Conservation (phyloP, 441 rosid genomes). For the Erodium moschatum region DNA sequence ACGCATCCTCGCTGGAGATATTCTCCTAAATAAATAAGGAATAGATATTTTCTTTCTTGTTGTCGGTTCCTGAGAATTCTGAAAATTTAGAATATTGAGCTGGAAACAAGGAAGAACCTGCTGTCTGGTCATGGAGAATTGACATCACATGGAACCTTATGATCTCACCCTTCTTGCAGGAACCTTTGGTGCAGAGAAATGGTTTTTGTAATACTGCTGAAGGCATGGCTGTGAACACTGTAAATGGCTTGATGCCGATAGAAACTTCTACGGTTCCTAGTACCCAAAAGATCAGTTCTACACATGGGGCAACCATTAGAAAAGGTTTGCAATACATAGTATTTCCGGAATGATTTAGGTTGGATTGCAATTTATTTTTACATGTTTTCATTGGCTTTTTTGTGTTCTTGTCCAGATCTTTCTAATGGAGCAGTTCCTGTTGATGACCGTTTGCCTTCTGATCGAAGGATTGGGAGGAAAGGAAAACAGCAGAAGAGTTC, state of each 20-base stretch:
- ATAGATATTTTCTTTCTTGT: background rate
- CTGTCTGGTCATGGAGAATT: background rate
- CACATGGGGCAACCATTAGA: constrained; percentile 22
- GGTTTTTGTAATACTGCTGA: constrained; percentile 27
- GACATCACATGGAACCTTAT: constrained; percentile 11
- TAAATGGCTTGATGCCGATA: constrained; percentile 17
- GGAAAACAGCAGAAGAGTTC: constrained; percentile 69
- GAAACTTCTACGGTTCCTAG: constrained; percentile 16
- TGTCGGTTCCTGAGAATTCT: background rate
- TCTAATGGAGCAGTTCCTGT: constrained; percentile 34
- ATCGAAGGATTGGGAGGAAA: constrained; percentile 55
- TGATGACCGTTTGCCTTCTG: constrained; percentile 42
- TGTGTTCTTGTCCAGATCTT: constrained; percentile 31
- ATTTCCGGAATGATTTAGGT: constrained; percentile 9
- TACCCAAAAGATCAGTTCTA: constrained; percentile 14
- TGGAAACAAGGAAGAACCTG: background rate
- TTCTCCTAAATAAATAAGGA: background rate
- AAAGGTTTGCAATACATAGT: constrained; percentile 32
- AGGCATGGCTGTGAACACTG: constrained; percentile 20
- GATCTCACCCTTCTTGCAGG: constrained; percentile 25
- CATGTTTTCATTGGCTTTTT: constrained; percentile 9
- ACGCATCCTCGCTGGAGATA: constrained; percentile 14
- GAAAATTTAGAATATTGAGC: constrained; percentile 1
- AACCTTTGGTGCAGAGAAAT: constrained; percentile 26
- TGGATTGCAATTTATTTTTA: constrained; percentile 7